Conservation (phyloP, 176 grass and related monocot genomes). For the Carex kokanica region DNA sequence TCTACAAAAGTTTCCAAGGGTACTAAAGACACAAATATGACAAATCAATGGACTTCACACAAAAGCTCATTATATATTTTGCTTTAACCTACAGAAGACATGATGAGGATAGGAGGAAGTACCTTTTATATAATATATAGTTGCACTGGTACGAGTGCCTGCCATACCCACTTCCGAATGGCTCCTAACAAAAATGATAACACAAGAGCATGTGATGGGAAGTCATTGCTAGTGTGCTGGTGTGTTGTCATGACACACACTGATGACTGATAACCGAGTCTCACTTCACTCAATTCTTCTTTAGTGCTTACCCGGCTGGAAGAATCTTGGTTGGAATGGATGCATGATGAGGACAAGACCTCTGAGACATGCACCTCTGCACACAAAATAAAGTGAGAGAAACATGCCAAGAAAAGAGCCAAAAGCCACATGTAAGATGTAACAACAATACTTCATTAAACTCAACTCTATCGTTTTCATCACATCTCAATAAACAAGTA, state of each 20-base stretch:
- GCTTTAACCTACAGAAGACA: background rate
- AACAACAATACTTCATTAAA: background rate
- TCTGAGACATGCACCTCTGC: slow-evolving; percentile 16
- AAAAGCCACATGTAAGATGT: slow-evolving; percentile 25
- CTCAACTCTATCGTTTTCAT: background rate
- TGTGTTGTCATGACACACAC: slow-evolving; percentile 24
- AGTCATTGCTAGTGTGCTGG: slow-evolving; percentile 10
- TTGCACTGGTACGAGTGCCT: slow-evolving; percentile 23
- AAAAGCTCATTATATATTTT: background rate
- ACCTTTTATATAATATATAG: slow-evolving; percentile 25
- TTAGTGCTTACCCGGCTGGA: slow-evolving; percentile 30
- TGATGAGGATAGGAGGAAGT: slow-evolving; percentile 1
- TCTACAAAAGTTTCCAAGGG: background rate
- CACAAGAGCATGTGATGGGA: slow-evolving; percentile 22
- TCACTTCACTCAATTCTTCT: slow-evolving; percentile 27
- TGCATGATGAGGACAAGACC: slow-evolving; percentile 33
- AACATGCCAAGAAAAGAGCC: slow-evolving; percentile 23
- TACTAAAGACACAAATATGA: background rate
- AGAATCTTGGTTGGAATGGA: slow-evolving; percentile 26
- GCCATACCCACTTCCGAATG: slow-evolving; percentile 19
- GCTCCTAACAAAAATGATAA: slow-evolving; percentile 20
- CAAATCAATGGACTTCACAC: background rate
- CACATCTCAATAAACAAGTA: slow-evolving; percentile 16
- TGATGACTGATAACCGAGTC: background rate
- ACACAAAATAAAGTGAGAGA: slow-evolving; percentile 24